Conservation (phyloP, 2,329 filamentous ascomycete species). For the Fusarium oxysporum region DNA sequence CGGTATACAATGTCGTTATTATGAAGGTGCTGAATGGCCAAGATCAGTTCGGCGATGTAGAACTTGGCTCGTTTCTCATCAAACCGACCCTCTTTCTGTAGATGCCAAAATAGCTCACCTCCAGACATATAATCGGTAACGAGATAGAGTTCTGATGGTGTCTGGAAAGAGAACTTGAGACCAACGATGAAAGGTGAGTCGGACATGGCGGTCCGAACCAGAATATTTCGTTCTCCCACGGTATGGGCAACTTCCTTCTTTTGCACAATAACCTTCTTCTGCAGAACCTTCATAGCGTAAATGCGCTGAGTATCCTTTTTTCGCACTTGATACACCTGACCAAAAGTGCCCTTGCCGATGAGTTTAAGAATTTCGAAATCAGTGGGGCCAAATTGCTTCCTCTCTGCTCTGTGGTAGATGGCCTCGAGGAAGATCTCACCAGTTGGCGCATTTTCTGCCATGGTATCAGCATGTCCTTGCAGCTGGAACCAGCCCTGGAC, state of each 20-base stretch:
- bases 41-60: constrained; percentile 97
- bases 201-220: constrained; percentile 94
- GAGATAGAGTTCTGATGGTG: constrained; percentile 94
- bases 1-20: constrained; percentile 98
- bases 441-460: constrained; percentile 77
- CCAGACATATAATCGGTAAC: constrained; percentile 99
- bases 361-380: constrained; percentile 97
- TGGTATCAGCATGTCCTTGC: constrained; percentile 78
- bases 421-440: constrained; percentile 93
- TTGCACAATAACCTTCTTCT: constrained; percentile 99
- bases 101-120: constrained; percentile 97
- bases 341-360: constrained; percentile 98
- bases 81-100: constrained; percentile 97
- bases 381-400: constrained; percentile 91
- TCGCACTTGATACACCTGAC: constrained; percentile 97
- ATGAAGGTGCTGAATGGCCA: constrained; percentile 94
- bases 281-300: constrained; percentile 99
- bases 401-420: constrained; percentile 86
- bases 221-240: constrained; percentile 94
- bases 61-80: constrained; percentile 96
- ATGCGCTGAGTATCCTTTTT: constrained; percentile 97
- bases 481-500: constrained; percentile 89
- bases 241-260: constrained; percentile 99
- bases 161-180: constrained; percentile 98
- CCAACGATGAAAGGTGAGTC: constrained; percentile 98